Percentiles rank a stretch among this genome's conserved stretches.
phyloP scores from a whole-genome alignment of 2,329 filamentous ascomycete species.

The Claviceps monticola region DNA sequence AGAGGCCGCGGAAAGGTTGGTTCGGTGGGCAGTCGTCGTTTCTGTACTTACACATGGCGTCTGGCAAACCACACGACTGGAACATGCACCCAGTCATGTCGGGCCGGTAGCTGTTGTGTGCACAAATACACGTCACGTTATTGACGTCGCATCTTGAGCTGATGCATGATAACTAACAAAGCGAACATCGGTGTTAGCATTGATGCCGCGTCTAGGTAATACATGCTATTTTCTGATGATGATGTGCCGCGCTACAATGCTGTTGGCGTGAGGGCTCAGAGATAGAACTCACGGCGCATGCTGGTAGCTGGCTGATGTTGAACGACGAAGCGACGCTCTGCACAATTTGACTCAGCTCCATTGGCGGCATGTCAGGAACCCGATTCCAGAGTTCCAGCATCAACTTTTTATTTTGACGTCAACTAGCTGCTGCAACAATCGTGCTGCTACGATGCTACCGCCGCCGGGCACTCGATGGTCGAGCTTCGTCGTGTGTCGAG shows the following conservation, averaged over 20 bases:
- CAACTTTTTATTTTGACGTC: neutral
- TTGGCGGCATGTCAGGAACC: neutral
- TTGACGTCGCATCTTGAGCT: conserved; percentile 4
- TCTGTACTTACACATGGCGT: conserved; percentile 2
- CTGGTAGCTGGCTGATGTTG: neutral
- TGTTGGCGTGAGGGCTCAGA: neutral
- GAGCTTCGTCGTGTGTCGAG: neutral
- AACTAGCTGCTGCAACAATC: too few species aligned
- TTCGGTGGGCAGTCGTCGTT: neutral
- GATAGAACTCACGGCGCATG: conserved; percentile 1
- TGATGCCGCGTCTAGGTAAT: too few species aligned
- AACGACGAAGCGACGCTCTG: neutral
- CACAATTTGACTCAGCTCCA: neutral
- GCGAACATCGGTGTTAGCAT: neutral
- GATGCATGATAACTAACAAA: conserved; percentile 10
- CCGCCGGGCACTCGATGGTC: neutral
- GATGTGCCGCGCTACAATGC: neutral
- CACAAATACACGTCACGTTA: conserved; percentile 8
- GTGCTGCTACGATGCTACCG: neutral
- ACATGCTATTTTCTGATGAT: neutral
- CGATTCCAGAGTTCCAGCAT: neutral
- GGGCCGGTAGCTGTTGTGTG: conserved; percentile 5
- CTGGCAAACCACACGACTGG: conserved; percentile 6
- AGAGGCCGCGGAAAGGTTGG: neutral
- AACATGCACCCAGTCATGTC: conserved; percentile 12